Base-by-base conservation (phyloP, 306 rosid species). In the Prunus padus region DNA sequence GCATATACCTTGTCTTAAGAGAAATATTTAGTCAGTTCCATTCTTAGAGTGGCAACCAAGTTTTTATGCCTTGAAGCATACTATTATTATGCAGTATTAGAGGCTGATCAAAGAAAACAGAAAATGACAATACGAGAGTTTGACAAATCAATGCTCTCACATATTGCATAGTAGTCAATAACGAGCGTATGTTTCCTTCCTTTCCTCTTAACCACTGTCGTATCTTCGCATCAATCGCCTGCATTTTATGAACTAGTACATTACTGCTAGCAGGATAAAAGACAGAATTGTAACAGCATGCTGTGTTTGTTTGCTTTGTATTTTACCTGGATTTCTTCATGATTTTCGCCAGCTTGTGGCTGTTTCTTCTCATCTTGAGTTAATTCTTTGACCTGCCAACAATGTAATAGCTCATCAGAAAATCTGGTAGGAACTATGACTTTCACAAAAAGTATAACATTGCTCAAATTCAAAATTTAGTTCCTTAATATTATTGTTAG, bases 151-250 rank as follows among this genome's bases (percentile, higher is more conserved):
- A 52, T 57, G 67, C 93, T 88, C 96, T 88, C 75, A 96, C 99
- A 52, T 83, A 76, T 87, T 96, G 99, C 81, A 96, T 73, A 26
- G 97, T 96, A 55, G 99, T 90, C 18, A 96, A 86, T 30, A 92
- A 87, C 7, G 99, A 96, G 71, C 97, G 99, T 76, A 96, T 83
- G 76, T 92, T 96, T 82, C 89, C 92, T 89, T 90, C 97, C 86
- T 92, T 96, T 70, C 97, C 98, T 19, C 77, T 86, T 11, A 96
- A 90, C 99, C 99, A 96, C 45, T 86, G 83, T 30, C 82, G 88
- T 81, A 96, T 89, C 85, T 89, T 96, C 7, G 69, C 83, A 78
- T 96, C 93, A 68, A 92, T 80, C 47, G 33, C 89, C 99, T 96
- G 80, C 83, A 82, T 73, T 45, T 40, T 52, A 56, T 71, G 71